Evolutionary conservation across 225 moss, liverwort and hornwort species (phyloP).

Genomic region (Bryoerythrophyllum caledonicum): DNA sequence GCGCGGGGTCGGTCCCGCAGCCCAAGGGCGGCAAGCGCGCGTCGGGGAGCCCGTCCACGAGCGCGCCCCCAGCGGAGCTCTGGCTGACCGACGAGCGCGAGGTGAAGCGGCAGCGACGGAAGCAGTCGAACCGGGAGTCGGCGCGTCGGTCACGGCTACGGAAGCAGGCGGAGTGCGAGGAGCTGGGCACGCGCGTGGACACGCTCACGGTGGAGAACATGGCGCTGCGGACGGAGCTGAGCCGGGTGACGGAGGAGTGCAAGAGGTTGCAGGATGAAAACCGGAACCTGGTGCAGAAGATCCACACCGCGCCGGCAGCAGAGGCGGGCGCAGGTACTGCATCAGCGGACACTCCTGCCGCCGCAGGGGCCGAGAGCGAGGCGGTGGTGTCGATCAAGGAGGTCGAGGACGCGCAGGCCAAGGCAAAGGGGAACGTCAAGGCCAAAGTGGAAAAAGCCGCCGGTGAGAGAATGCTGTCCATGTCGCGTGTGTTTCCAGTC

Average conservation of each 20-base stretch:
- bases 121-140: slow-evolving; percentile 94
- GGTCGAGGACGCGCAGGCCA: slow-evolving; percentile 35
- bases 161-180: slow-evolving; percentile 93
- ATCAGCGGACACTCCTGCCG: neutral
- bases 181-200: slow-evolving; percentile 80
- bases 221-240: slow-evolving; percentile 65
- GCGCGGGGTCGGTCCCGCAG: slow-evolving; percentile 53
- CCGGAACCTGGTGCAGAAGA: slow-evolving; percentile 46
- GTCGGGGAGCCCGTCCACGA: slow-evolving; percentile 52
- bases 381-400: slow-evolving; percentile 30
- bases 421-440: slow-evolving; percentile 43
- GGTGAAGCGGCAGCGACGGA: slow-evolving; percentile 88
- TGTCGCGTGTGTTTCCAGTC: neutral
- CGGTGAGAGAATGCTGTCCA: slow-evolving; percentile 23
- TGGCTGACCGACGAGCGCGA: slow-evolving; percentile 86
- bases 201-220: slow-evolving; percentile 81
- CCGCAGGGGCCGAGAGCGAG: slow-evolving; percentile 19
- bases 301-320: slow-evolving; percentile 30
- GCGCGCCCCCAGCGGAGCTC: slow-evolving; percentile 51
- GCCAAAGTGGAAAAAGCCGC: slow-evolving; percentile 44
- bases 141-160: slow-evolving; percentile 81
- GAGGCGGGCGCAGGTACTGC: slow-evolving; percentile 15
- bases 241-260: slow-evolving; percentile 76
- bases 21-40: slow-evolving; percentile 53
- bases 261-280: slow-evolving; percentile 77